Evolutionary conservation across 441 rosid species (phyloP).

Genomic region (Populus trichocarpa): DNA sequence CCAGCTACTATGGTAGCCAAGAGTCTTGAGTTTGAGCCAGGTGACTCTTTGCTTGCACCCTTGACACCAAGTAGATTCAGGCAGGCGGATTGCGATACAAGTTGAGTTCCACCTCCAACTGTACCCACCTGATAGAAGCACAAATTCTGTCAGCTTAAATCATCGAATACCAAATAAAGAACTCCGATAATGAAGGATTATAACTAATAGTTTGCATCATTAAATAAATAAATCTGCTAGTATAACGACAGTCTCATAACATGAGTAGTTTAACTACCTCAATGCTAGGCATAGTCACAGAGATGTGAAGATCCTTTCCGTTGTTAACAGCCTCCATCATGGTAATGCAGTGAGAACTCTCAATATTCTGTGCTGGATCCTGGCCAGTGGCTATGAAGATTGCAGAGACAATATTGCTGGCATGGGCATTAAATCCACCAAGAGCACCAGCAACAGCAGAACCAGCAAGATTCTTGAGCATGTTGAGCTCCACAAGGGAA

Average conservation of each 20-base stretch:
- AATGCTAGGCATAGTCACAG: slow-evolving; percentile 88
- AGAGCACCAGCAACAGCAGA: slow-evolving; percentile 89
- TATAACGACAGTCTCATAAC: background rate
- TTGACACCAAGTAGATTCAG: slow-evolving; percentile 79
- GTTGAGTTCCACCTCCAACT: slow-evolving; percentile 94
- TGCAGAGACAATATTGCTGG: slow-evolving; percentile 88
- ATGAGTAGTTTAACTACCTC: slow-evolving; percentile 44
- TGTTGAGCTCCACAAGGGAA: slow-evolving; percentile 78
- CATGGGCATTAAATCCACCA: slow-evolving; percentile 96
- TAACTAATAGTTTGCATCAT: background rate
- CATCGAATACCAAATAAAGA: background rate
- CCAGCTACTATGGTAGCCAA: slow-evolving; percentile 79
- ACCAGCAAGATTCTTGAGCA: slow-evolving; percentile 86
- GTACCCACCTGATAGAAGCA: slow-evolving; percentile 63
- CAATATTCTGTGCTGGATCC: slow-evolving; percentile 34
- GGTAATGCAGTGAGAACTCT: slow-evolving; percentile 67
- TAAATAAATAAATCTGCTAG: background rate
- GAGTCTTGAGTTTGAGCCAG: slow-evolving; percentile 78
- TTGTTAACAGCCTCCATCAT: slow-evolving; percentile 41
- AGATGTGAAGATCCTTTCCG: slow-evolving; percentile 74
- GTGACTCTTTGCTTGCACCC: slow-evolving; percentile 69
- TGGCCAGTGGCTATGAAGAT: slow-evolving; percentile 88
- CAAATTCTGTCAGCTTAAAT: background rate
- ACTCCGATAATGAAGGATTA: background rate
- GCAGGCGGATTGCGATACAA: slow-evolving; percentile 90